Conservation (phyloP, 2,329 filamentous ascomycete genomes). For the Penicillium italicum region DNA sequence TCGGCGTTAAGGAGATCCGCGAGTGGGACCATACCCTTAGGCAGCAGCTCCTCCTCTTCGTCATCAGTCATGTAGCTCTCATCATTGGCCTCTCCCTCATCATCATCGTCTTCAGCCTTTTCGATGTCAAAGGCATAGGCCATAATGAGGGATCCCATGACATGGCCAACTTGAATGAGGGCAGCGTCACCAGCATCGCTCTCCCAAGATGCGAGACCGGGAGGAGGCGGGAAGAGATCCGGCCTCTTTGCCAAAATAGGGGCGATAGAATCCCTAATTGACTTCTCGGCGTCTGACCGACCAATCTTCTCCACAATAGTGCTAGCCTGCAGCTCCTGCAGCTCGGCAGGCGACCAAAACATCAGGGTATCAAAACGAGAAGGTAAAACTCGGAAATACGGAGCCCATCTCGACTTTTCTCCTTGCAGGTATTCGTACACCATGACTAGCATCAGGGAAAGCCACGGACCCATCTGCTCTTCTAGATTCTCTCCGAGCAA, state of each 20-base stretch:
- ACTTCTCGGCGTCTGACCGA: conserved; percentile 64
- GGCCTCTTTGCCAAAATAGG: conserved; percentile 49
- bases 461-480: conserved; percentile 48
- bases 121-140: conserved; percentile 86
- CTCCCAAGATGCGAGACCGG: conserved; percentile 42
- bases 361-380: conserved; percentile 75
- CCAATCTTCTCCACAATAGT: conserved; percentile 74
- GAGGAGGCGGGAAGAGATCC: conserved; percentile 40
- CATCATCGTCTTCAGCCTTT: conserved; percentile 55
- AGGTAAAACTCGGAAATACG: conserved; percentile 75
- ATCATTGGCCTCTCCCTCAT: conserved; percentile 50
- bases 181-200: conserved; percentile 42
- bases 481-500: conserved; percentile 56
- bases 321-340: conserved; percentile 71
- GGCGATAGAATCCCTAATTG: conserved; percentile 58
- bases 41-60: conserved; percentile 62
- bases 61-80: conserved; percentile 57
- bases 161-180: conserved; percentile 61
- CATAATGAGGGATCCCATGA: conserved; percentile 87
- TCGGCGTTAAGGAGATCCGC: conserved; percentile 89
- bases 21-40: conserved; percentile 85
- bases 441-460: conserved; percentile 70
- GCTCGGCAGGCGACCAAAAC: conserved; percentile 75
- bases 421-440: conserved; percentile 68
- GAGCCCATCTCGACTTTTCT: conserved; percentile 64